Conservation (phyloP, 2,329 filamentous ascomycete genomes). For the Verticillium klebahnii region DNA sequence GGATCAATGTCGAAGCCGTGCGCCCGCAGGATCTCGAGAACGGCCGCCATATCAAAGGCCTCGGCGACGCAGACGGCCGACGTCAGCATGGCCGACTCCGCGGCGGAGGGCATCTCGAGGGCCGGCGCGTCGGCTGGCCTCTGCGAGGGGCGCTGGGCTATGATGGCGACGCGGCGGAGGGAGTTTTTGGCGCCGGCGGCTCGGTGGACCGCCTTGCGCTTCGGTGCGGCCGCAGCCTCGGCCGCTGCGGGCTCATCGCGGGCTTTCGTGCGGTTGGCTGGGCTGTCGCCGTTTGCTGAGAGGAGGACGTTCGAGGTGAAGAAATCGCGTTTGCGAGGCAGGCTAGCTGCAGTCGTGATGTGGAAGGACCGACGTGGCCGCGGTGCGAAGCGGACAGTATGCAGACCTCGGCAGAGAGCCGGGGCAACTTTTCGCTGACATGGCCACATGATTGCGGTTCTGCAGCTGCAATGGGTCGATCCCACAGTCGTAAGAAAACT, state of each 20-base stretch:
- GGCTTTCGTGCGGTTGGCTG: slow-evolving; percentile 9
- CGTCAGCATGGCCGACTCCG: slow-evolving; percentile 35
- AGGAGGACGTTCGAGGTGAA: slow-evolving; percentile 62
- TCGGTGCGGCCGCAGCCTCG: slow-evolving; percentile 15
- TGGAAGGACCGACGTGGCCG: slow-evolving; percentile 36
- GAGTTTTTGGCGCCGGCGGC: slow-evolving; percentile 60
- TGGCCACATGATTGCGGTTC: slow-evolving; percentile 7
- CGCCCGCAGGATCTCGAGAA: slow-evolving; percentile 50
- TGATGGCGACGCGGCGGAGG: slow-evolving; percentile 77
- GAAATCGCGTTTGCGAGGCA: slow-evolving; percentile 56
- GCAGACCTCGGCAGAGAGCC: slow-evolving; percentile 8
- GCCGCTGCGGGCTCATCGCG: background rate
- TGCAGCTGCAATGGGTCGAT: slow-evolving; percentile 4
- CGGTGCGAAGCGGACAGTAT: slow-evolving; percentile 2
- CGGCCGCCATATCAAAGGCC: slow-evolving; percentile 59
- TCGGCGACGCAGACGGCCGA: slow-evolving; percentile 60
- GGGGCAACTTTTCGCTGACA: slow-evolving; percentile 8
- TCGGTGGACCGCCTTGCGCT: slow-evolving; percentile 41
- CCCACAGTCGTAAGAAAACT: too few relatives aligned
- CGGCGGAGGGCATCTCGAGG: slow-evolving; percentile 18
- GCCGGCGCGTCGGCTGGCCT: slow-evolving; percentile 35
- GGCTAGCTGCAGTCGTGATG: slow-evolving; percentile 33
- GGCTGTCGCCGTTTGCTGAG: slow-evolving; percentile 31
- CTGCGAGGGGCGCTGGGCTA: slow-evolving; percentile 62
- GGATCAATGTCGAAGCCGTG: slow-evolving; percentile 61